phyloP scores from a whole-genome alignment of 768 basidiomycete genomes.

The Megacollybia marginata region DNA sequence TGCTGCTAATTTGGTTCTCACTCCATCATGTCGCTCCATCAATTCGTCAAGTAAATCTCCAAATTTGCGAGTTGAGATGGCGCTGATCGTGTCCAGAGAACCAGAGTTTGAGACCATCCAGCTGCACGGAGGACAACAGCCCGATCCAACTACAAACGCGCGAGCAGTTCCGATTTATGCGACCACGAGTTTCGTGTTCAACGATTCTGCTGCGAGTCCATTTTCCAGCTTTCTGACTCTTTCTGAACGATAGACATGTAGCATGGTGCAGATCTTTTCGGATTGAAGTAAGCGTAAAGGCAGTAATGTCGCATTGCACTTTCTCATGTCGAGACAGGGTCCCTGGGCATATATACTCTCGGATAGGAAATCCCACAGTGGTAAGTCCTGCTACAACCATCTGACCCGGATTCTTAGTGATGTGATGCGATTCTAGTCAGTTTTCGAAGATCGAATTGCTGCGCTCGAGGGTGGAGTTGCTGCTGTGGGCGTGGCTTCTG shows the following conservation, averaged over 20 bases:
- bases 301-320: neutral
- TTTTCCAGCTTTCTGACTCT: neutral
- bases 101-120: conserved; percentile 79
- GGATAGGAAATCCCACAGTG: conserved; percentile 63
- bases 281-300: conserved; percentile 33
- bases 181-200: conserved; percentile 65
- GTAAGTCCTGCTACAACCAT: conserved; percentile 18
- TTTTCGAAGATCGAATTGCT: conserved; percentile 74
- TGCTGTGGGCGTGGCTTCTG: conserved; percentile 67
- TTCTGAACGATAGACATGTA: conserved; percentile 14
- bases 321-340: conserved; percentile 23
- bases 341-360: conserved; percentile 57
- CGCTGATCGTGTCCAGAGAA: conserved; percentile 21
- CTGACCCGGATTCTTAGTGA: neutral
- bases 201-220: conserved; percentile 50
- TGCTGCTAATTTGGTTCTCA: neutral
- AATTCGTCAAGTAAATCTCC: neutral
- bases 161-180: conserved; percentile 77
- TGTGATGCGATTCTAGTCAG: conserved; percentile 38
- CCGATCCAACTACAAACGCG: conserved; percentile 60
- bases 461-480: conserved; percentile 76
- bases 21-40: neutral
- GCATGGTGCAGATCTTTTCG: conserved; percentile 72
- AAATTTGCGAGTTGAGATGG: neutral
- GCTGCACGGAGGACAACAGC: conserved; percentile 66